phyloP scores from a whole-genome alignment of 192 early-diverging fungal genomes.

The Coemansia brasiliensis region DNA sequence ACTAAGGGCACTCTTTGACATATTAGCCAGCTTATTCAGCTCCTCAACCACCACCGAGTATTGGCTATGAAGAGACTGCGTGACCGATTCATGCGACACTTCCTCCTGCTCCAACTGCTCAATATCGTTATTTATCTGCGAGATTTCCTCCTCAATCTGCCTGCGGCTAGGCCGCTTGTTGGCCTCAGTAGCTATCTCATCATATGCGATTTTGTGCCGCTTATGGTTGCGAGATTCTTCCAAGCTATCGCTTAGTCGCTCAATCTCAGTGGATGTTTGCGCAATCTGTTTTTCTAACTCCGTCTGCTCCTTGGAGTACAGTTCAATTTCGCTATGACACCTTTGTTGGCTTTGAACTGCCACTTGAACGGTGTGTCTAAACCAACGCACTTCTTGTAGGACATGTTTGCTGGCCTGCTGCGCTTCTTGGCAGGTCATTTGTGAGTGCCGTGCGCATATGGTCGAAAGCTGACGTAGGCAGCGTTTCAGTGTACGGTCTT shows the following conservation, averaged over 20 bases:
- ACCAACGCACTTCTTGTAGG: constrained; percentile 47
- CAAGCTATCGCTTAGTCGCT: constrained; percentile 28
- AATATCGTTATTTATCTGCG: constrained; percentile 26
- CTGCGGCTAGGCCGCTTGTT: constrained; percentile 33
- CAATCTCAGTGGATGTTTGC: constrained; percentile 8
- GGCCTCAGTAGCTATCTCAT: constrained; percentile 46
- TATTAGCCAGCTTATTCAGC: constrained; percentile 30
- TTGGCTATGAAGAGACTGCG: constrained; percentile 30
- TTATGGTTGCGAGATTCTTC: constrained; percentile 51
- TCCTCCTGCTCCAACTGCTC: constrained; percentile 44
- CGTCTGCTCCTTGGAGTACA: constrained; percentile 15
- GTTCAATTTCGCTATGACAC: constrained; percentile 19
- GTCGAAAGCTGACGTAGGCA: constrained; percentile 40
- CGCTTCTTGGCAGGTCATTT: constrained; percentile 26
- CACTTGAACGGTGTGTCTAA: constrained; percentile 33
- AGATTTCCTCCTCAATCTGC: constrained; percentile 24
- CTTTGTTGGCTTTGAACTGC: constrained; percentile 43
- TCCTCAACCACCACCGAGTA: constrained; percentile 29
- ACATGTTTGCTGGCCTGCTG: constrained; percentile 21
- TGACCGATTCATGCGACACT: constrained; percentile 18
- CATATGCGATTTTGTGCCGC: constrained; percentile 49
- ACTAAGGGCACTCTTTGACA: constrained; percentile 43
- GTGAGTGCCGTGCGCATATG: constrained; percentile 23
- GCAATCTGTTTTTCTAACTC: constrained; percentile 17
- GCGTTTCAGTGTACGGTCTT: constrained; percentile 46